These are phyloP conservation scores for Camellia japonica DNA, from an alignment of 148 eudicot species.

Conservation along the genomic window DNA sequence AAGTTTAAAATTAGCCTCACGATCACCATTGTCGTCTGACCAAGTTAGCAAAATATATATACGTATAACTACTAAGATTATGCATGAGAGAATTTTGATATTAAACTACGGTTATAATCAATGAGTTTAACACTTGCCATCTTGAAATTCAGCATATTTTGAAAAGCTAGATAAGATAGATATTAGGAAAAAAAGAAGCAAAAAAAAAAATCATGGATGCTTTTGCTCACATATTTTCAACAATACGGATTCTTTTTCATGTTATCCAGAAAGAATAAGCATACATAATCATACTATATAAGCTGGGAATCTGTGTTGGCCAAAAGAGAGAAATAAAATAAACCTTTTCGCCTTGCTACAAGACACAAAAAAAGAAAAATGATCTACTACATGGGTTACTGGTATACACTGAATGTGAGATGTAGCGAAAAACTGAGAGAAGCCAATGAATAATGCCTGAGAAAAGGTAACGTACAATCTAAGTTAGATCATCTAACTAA, in stretches of 20 bases:
- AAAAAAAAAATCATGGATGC: background rate
- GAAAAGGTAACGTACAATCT: background rate
- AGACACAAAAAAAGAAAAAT: background rate
- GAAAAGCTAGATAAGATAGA: no score
- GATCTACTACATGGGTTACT: background rate
- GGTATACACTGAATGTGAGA: background rate
- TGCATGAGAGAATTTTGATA: background rate
- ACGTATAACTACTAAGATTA: background rate
- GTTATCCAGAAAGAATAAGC: background rate
- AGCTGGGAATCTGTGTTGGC: background rate
- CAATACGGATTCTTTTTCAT: background rate
- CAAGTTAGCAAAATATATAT: background rate
- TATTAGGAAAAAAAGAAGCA: no score
- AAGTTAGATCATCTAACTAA: background rate
- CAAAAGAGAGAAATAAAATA: background rate
- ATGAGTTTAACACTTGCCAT: background rate
- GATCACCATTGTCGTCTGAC: background rate
- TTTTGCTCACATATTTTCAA: background rate
- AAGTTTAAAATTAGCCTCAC: background rate
- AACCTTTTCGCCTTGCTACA: background rate
- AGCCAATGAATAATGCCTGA: background rate
- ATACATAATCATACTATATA: background rate
- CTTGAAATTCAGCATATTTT: no score
- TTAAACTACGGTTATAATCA: background rate
- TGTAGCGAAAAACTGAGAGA: no score